Evolutionary conservation across 495 filamentous ascomycete genomes (phyloP).

Genomic region (Hyaloscypha hepaticicola): DNA sequence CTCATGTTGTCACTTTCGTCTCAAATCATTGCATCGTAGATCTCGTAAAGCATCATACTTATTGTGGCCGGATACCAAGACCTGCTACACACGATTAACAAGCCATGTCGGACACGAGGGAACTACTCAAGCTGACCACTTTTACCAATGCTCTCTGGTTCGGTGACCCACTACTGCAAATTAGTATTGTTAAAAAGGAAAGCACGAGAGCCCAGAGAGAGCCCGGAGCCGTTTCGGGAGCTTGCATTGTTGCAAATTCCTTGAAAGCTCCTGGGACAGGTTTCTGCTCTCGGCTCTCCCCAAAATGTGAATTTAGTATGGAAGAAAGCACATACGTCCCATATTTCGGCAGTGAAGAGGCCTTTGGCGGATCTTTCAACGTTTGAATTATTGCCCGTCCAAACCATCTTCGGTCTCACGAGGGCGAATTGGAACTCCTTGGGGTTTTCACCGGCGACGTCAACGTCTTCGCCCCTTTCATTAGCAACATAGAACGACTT

Average conservation of each 20-base stretch:
- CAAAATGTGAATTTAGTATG: too few species aligned
- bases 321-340: too few species aligned
- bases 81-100: background rate
- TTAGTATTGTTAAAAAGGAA: too few species aligned
- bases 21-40: background rate
- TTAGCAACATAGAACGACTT: constrained; percentile 24
- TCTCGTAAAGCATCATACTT: background rate
- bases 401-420: constrained; percentile 32
- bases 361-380: constrained; percentile 40
- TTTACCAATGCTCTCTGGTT: constrained; percentile 22
- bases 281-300: too few species aligned
- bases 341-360: constrained; percentile 57
- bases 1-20: background rate
- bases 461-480: constrained; percentile 18
- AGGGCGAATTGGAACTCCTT: constrained; percentile 41
- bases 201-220: too few species aligned
- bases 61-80: background rate
- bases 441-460: constrained; percentile 16
- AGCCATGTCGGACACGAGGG: background rate
- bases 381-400: constrained; percentile 24
- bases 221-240: too few species aligned
- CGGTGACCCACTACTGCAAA: constrained; percentile 61
- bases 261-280: too few species aligned
- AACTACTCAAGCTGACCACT: background rate
- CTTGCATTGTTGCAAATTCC: too few species aligned